phyloP scores from a whole-genome alignment of 129 eudicot genomes.

The Calendula officinalis region DNA sequence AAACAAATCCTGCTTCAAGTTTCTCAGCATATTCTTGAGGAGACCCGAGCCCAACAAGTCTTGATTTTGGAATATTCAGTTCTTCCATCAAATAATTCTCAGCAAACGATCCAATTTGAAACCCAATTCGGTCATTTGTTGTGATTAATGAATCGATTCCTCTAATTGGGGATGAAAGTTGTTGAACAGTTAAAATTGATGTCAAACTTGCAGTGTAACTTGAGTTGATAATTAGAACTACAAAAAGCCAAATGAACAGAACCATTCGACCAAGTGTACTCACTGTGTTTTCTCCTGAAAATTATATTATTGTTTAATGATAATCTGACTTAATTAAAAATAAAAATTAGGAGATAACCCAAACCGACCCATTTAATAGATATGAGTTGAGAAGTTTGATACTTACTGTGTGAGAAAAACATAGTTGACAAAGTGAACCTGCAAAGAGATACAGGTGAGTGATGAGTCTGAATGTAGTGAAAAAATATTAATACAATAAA shows the following conservation, averaged over 20 bases:
- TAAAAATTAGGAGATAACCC: too few species aligned
- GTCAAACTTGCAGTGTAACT: conserved; percentile 99
- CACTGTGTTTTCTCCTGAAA: conserved; percentile 88
- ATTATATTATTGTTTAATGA: neutral
- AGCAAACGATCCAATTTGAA: conserved; percentile 84
- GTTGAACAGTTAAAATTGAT: conserved; percentile 86
- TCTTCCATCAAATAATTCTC: conserved; percentile 67
- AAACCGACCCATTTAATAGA: too few species aligned
- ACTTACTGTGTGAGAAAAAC: conserved; percentile 91
- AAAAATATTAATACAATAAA: too few species aligned
- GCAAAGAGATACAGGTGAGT: too few species aligned
- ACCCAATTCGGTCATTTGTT: conserved; percentile 65
- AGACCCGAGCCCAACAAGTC: conserved; percentile 72
- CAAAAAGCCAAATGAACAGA: conserved; percentile 82
- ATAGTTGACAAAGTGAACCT: conserved; percentile 96
- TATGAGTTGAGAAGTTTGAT: too few species aligned
- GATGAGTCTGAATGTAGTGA: too few species aligned
- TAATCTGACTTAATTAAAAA: too few species aligned
- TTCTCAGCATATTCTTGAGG: conserved; percentile 81
- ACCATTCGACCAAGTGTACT: conserved; percentile 89
- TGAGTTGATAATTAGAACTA: conserved; percentile 75
- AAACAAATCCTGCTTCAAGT: conserved; percentile 56
- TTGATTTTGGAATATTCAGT: conserved; percentile 63
- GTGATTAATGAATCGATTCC: conserved; percentile 69
- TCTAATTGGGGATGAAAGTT: conserved; percentile 65